These are phyloP conservation scores for Rhodotorula sphaerocarpa DNA, from an alignment of 768 basidiomycete genomes.

Conservation along the genomic window DNA sequence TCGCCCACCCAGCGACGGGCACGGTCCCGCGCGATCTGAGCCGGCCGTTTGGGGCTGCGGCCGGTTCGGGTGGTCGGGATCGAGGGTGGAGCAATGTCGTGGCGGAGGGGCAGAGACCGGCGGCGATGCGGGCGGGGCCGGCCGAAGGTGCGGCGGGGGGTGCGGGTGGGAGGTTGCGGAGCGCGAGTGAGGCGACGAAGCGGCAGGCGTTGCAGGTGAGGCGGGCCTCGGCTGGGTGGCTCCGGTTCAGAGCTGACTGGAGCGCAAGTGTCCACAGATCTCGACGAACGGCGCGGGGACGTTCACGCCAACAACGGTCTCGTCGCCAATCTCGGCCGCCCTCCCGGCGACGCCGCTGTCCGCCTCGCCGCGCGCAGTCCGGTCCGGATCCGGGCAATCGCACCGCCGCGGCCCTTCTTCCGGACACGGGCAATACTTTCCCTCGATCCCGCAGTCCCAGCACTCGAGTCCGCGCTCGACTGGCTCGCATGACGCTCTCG, in stretches of 20 bases:
- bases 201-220: slow-evolving; percentile 15
- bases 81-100: neutral
- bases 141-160: neutral
- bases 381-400: neutral
- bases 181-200: slow-evolving; percentile 3
- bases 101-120: neutral
- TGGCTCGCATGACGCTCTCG: too few species aligned
- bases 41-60: slow-evolving; percentile 2
- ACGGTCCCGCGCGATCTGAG: neutral
- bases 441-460: too few species aligned
- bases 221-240: too few species aligned
- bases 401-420: neutral
- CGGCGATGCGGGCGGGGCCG: neutral
- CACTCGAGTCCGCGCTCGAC: too few species aligned
- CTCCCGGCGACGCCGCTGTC: too few species aligned
- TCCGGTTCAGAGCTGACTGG: too few species aligned
- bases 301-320: neutral
- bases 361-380: neutral
- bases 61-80: neutral
- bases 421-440: too few species aligned
- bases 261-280: neutral
- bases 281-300: neutral
- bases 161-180: slow-evolving; percentile 1
- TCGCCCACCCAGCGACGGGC: too few species aligned
- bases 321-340: neutral